phyloP scores from a whole-genome alignment of 2,329 filamentous ascomycete genomes.

The Annulohypoxylon truncatum region DNA sequence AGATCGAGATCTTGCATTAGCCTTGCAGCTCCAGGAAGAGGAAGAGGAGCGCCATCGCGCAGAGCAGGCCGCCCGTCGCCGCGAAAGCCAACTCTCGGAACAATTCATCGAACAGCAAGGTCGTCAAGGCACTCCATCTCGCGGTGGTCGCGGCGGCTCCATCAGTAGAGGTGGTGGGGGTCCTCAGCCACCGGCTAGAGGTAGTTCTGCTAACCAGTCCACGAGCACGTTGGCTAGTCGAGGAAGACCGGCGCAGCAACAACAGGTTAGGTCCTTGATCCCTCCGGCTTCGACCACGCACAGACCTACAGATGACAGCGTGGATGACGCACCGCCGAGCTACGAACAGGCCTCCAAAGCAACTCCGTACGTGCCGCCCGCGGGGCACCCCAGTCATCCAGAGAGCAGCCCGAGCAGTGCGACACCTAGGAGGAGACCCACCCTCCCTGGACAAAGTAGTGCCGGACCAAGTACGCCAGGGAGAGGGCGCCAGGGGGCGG shows the following conservation, averaged over 20 bases:
- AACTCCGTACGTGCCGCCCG: slow-evolving; percentile 63
- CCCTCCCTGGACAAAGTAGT: slow-evolving; percentile 24
- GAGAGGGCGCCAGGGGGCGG: slow-evolving; percentile 54
- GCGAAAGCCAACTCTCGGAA: slow-evolving; percentile 76
- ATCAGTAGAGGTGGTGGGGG: slow-evolving; percentile 38
- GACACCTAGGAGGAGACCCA: slow-evolving; percentile 38
- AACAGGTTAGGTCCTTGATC: slow-evolving; percentile 59
- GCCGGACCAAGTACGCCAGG: slow-evolving; percentile 41
- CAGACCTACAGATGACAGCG: slow-evolving; percentile 53
- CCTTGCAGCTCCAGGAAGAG: slow-evolving; percentile 92
- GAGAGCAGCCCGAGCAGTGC: slow-evolving; percentile 52
- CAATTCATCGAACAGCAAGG: slow-evolving; percentile 76
- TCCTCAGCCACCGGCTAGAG: slow-evolving; percentile 43
- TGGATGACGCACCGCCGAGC: slow-evolving; percentile 66
- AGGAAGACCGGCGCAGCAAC: slow-evolving; percentile 48
- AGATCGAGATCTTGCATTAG: slow-evolving; percentile 87
- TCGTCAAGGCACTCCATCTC: slow-evolving; percentile 47
- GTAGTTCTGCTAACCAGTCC: slow-evolving; percentile 43
- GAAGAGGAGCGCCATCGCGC: slow-evolving; percentile 82
- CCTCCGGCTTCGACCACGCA: slow-evolving; percentile 56
- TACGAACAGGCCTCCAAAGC: slow-evolving; percentile 68
- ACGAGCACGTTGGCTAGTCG: slow-evolving; percentile 38
- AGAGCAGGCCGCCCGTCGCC: slow-evolving; percentile 69
- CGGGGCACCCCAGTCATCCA: slow-evolving; percentile 63
- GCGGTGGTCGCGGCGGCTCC: slow-evolving; percentile 44